Evolutionary conservation across 2,329 filamentous ascomycete genomes (phyloP).

Genomic region (Aspergillus sp.): DNA sequence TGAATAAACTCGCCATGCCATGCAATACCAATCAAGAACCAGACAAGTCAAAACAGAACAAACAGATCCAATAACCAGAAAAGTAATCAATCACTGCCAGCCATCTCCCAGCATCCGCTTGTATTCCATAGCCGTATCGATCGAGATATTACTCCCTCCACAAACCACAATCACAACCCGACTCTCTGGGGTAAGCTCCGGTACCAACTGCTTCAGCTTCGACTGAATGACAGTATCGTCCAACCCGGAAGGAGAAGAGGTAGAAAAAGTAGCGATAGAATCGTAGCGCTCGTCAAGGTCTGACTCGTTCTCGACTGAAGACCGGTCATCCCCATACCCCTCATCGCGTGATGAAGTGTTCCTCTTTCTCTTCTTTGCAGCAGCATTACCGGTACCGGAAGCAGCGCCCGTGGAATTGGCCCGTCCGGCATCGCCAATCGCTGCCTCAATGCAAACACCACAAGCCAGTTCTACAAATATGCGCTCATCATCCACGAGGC

Average conservation of each 20-base stretch:
- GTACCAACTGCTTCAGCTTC: slow-evolving; percentile 53
- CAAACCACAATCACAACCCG: slow-evolving; percentile 81
- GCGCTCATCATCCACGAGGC: slow-evolving; percentile 72
- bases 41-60: neutral
- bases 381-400: no score
- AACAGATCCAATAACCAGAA: neutral
- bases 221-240: slow-evolving; percentile 10
- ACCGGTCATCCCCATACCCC: slow-evolving; percentile 29
- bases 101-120: slow-evolving; percentile 37
- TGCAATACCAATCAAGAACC: neutral
- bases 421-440: slow-evolving; percentile 25
- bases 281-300: neutral
- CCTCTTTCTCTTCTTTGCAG: slow-evolving; percentile 23
- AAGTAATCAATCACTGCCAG: slow-evolving; percentile 16
- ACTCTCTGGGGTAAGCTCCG: slow-evolving; percentile 55
- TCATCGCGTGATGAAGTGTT: slow-evolving; percentile 17
- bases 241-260: neutral
- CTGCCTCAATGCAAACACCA: slow-evolving; percentile 62
- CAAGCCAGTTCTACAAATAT: slow-evolving; percentile 78
- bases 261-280: neutral
- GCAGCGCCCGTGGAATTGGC: neutral
- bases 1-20: neutral
- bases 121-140: slow-evolving; percentile 55
- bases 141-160: slow-evolving; percentile 61
- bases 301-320: slow-evolving; percentile 18